Conservation (phyloP, 176 grass and related monocot genomes). For the Neostapfia colusana region DNA sequence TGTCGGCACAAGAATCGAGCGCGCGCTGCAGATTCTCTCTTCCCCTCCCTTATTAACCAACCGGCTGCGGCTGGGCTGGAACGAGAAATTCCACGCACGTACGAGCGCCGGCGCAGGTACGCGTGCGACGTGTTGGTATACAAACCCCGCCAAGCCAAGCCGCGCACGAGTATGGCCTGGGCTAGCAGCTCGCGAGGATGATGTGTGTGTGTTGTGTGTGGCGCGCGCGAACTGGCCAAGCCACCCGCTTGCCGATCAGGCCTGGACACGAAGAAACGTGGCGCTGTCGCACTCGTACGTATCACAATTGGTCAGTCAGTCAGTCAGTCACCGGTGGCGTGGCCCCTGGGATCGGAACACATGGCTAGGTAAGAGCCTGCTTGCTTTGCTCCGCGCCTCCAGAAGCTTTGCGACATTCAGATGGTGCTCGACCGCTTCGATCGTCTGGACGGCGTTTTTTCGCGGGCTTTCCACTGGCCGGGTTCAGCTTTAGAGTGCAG, state of each 20-base stretch:
- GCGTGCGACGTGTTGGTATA: slow-evolving; percentile 14
- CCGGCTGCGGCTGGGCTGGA: no score
- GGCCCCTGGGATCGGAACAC: slow-evolving; percentile 13
- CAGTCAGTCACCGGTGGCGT: not conserved
- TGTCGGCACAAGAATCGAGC: no score
- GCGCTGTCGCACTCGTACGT: slow-evolving; percentile 25
- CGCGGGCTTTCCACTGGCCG: not conserved
- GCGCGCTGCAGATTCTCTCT: no score
- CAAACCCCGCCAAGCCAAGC: not conserved
- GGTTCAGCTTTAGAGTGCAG: not conserved
- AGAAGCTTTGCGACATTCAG: slow-evolving; percentile 5
- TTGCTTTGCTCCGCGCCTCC: slow-evolving; percentile 14
- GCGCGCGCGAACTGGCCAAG: slow-evolving; percentile 26
- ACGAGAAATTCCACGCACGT: slow-evolving; percentile 3
- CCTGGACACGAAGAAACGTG: slow-evolving; percentile 51
- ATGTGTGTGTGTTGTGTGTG: no score
- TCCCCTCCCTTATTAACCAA: not conserved
- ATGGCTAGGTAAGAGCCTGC: slow-evolving; percentile 16
- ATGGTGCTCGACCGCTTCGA: not conserved
- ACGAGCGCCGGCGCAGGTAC: not conserved
- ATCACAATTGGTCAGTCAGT: not conserved
- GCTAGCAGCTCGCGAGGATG: not conserved
- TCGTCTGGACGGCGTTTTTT: not conserved
- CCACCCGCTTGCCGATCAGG: not conserved
- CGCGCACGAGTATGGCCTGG: not conserved